These are phyloP conservation scores for Emergomyces pasteurianus DNA, from an alignment of 2,329 filamentous ascomycete genomes.

Conservation along the genomic window DNA sequence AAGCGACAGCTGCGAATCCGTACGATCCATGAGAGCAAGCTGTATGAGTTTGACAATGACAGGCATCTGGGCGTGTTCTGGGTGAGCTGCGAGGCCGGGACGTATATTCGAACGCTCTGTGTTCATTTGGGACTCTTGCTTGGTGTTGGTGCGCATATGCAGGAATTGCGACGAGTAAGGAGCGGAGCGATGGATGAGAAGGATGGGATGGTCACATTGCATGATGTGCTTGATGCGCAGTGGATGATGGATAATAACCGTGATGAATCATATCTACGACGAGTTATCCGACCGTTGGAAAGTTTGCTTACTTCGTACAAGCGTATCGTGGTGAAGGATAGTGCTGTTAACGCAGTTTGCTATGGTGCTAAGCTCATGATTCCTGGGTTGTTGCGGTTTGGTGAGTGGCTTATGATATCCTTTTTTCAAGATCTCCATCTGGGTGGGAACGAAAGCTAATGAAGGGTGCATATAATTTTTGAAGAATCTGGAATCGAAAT, in stretches of 20 bases:
- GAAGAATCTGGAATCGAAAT: slow-evolving; percentile 80
- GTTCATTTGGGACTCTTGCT: slow-evolving; percentile 72
- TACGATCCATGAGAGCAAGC: slow-evolving; percentile 94
- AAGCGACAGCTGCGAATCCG: slow-evolving; percentile 97
- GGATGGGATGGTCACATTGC: slow-evolving; percentile 79
- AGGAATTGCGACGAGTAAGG: slow-evolving; percentile 87
- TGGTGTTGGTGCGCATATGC: slow-evolving; percentile 92
- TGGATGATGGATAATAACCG: slow-evolving; percentile 93
- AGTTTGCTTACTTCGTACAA: slow-evolving; percentile 87
- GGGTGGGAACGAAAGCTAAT: not conserved
- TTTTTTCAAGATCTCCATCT: not conserved
- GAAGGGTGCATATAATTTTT: slow-evolving; percentile 1
- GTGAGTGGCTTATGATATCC: slow-evolving; percentile 36
- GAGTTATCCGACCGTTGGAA: slow-evolving; percentile 85
- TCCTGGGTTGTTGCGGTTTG: slow-evolving; percentile 84
- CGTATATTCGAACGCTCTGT: slow-evolving; percentile 96
- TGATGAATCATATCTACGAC: slow-evolving; percentile 84
- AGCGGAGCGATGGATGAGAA: slow-evolving; percentile 92
- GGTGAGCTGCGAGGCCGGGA: slow-evolving; percentile 97
- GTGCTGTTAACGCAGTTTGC: slow-evolving; percentile 90
- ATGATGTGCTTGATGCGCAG: slow-evolving; percentile 92
- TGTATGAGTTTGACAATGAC: slow-evolving; percentile 96
- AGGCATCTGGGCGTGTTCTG: slow-evolving; percentile 96
- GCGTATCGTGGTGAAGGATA: slow-evolving; percentile 95
- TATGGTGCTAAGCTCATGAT: slow-evolving; percentile 99